phyloP scores from a whole-genome alignment of 768 basidiomycete genomes.

The Xerocomellus dryophilus region DNA sequence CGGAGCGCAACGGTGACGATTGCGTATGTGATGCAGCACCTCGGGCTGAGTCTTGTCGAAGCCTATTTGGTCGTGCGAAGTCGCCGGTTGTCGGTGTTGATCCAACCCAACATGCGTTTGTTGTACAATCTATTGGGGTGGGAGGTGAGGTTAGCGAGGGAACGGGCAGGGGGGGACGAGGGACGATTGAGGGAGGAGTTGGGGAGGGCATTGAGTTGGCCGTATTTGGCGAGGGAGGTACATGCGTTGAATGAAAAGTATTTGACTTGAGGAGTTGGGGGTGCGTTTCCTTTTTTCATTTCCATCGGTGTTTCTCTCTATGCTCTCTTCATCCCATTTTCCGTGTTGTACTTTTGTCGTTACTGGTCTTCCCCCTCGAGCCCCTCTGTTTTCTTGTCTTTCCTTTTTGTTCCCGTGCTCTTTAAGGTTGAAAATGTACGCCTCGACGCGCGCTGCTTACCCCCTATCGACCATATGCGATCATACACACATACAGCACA shows the following conservation, averaged over 20 bases:
- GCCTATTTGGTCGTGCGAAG: conserved; percentile 93
- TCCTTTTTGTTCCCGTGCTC: background rate
- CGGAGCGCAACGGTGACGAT: conserved; percentile 94
- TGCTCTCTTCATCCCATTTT: background rate
- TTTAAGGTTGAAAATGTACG: background rate
- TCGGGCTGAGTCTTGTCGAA: conserved; percentile 80
- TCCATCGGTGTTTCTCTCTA: no score
- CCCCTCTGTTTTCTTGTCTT: background rate
- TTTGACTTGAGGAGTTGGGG: conserved; percentile 35
- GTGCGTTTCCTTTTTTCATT: background rate
- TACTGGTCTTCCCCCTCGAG: background rate
- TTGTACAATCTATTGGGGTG: conserved; percentile 93
- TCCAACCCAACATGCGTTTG: conserved; percentile 95
- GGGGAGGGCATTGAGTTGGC: conserved; percentile 73
- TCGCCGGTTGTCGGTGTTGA: conserved; percentile 82
- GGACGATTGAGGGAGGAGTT: conserved; percentile 54
- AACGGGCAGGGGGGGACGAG: conserved; percentile 56
- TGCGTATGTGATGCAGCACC: conserved; percentile 96
- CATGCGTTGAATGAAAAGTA: conserved; percentile 87
- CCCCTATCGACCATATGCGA: background rate
- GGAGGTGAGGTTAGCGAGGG: conserved; percentile 89
- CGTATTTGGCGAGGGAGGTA: conserved; percentile 80
- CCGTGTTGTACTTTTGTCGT: background rate
- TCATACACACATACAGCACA: background rate
- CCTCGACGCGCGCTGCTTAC: background rate